Evolutionary conservation across 2,329 filamentous ascomycete species (phyloP).

Genomic region (Colletotrichum orbiculare): DNA sequence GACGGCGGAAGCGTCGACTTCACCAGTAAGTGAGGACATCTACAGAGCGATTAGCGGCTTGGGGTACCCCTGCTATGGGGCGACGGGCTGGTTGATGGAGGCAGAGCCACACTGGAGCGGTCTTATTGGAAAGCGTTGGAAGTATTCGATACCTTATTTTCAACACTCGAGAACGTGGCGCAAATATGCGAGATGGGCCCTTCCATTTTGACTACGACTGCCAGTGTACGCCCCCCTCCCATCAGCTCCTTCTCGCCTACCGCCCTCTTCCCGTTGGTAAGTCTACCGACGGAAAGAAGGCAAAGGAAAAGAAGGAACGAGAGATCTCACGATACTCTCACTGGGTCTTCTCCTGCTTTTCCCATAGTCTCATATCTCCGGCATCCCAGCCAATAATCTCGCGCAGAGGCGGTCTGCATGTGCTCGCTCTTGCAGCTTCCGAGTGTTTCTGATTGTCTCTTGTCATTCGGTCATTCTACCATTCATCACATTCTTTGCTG

Average conservation of each 20-base stretch:
- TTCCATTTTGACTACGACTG: constrained; percentile 31
- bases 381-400: constrained; percentile 27
- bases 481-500: constrained; percentile 27
- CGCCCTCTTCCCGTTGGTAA: neutral
- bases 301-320: constrained; percentile 9
- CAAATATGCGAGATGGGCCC: constrained; percentile 23
- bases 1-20: neutral
- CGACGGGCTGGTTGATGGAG: constrained; percentile 20
- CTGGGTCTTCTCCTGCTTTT: constrained; percentile 7
- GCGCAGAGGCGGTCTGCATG: constrained; percentile 20
- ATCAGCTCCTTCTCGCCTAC: neutral
- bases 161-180: neutral
- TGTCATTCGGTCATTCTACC: constrained; percentile 13
- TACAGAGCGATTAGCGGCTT: constrained; percentile 18
- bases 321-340: constrained; percentile 27
- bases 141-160: constrained; percentile 24
- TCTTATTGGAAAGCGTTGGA: constrained; percentile 6
- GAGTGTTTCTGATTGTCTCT: constrained; percentile 31
- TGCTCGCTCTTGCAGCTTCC: constrained; percentile 17
- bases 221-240: neutral
- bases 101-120: constrained; percentile 13
- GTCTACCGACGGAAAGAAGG: neutral
- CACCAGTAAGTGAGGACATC: neutral
- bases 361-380: constrained; percentile 18
- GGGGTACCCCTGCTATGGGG: constrained; percentile 23